Evolutionary conservation across 768 basidiomycete genomes (phyloP), one percentile per base, ranked within the genome.

Genomic region (Mycena galericulata): DNA sequence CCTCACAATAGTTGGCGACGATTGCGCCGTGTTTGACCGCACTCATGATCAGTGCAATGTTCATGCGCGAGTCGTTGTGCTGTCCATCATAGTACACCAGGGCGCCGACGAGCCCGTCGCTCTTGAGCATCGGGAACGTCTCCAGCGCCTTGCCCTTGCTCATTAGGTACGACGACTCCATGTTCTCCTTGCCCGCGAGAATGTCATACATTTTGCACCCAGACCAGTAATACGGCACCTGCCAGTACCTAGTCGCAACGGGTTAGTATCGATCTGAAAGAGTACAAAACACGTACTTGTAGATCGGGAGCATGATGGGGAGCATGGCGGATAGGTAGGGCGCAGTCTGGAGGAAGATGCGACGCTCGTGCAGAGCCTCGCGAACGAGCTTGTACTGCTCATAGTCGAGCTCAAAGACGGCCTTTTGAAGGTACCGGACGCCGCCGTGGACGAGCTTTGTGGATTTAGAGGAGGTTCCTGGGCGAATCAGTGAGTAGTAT

Each of bases 31-130:
- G 89, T 75, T 95, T 93, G 47, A 98, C 94, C 6, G 97, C 98
- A 20, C 92, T 98, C 89, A 98, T 90, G 74, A 97, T 87, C 34
- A 99, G 85, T 0, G 97, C 95, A 60, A 97, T 88, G 83, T 99
- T 99, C 98, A 99, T 99, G 17, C 97, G 89, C 1, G 97, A 92
- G 74, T 99, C 98, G 75, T 99, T 99, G 81, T 99, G 97, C 81
- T 98, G 97, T 61, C 97, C 97, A 75, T 99, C 97, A 73, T 99
- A 98, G 81, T 99, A 99, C 18, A 99, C 97, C 61, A 99, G 84
- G 17, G 96, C 97, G 22, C 97, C 97, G 34, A 96, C 95, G 14
- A 98, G 86, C 4, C 96, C 96, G 8, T 98, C 91, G 34, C 85
- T 85, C 79, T 99, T 98, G 68, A 99, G 86, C 94, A 97, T 98